Evolutionary conservation across 306 rosid species (phyloP), one percentile per base, ranked within the genome.

Genomic region (Psophocarpus tetragonolobus): DNA sequence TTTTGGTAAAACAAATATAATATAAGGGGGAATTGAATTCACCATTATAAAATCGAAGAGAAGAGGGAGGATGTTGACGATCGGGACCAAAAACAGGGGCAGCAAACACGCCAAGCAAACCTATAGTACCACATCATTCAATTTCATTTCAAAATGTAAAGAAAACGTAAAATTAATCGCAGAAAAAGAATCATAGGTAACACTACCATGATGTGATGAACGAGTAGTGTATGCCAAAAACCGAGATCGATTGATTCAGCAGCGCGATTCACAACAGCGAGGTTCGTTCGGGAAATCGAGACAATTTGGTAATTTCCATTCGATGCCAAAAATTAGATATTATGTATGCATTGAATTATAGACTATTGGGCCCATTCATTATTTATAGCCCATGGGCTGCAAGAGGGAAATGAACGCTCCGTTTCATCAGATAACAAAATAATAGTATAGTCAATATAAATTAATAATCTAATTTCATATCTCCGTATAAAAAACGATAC

Each of bases 1-100:
- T 63, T 3, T 17, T 26, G 23, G 13, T 2, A 15, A 6, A 27
- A 4, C 33, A 8, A n/a, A 17, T 29, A n/a, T 1, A 64, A 4
- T 20, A 35, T 1, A 36, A 35, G 1, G 17, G 33, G 3, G 2
- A 44, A 68, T 27, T 8, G 56, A 0, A 17, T 18, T 74, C 44
- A 80, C 87, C 70, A 81, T 47, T 2, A 81, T 18, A 38, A 47
- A 76, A 72, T 84, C 5, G 74, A 81, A 80, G 17, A 81, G 73
- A 35, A 81, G 67, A 58, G 87, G 85, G 48, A 84, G 83, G n/a
- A 84, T 3, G 30, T 84, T 84, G 30, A 84, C 58, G 41, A 84
- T 66, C 6, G 83, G 87, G 5, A 84, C 85, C 11, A 84, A 77
- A 48, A 84, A 84, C 0, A 84, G 85, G n/a, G 87, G 87, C 6